These are phyloP conservation scores for Podospora conica DNA, from an alignment of 495 filamentous ascomycete species.

Conservation along the genomic window DNA sequence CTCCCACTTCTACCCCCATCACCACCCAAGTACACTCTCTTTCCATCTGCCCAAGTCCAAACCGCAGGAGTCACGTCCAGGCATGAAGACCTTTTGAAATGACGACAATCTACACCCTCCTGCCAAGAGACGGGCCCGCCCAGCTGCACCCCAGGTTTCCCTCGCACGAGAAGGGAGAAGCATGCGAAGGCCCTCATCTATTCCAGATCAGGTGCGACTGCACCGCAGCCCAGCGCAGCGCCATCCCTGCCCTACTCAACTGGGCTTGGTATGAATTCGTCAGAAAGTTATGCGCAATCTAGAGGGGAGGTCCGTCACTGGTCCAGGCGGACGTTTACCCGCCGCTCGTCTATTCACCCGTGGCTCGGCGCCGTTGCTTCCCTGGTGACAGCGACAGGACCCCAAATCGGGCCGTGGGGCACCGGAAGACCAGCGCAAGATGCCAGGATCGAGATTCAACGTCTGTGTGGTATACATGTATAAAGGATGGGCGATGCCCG, in stretches of 20 bases:
- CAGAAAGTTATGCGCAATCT: slow-evolving; percentile 6
- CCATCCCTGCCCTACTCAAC: slow-evolving; percentile 4
- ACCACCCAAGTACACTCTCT: not conserved
- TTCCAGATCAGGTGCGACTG: slow-evolving; percentile 13
- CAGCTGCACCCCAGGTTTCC: slow-evolving; percentile 13
- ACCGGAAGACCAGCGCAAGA: not conserved
- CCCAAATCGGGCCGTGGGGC: not conserved
- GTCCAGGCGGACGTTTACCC: slow-evolving; percentile 12
- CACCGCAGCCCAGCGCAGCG: not conserved
- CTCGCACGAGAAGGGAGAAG: not conserved
- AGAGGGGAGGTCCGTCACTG: slow-evolving; percentile 1
- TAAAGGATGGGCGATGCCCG: not conserved
- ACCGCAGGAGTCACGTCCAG: not conserved
- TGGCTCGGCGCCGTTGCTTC: not conserved
- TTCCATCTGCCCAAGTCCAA: not conserved
- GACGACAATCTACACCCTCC: not conserved
- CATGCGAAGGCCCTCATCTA: slow-evolving; percentile 2
- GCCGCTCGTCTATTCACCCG: slow-evolving; percentile 13
- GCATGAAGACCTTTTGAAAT: not conserved
- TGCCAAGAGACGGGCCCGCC: not conserved
- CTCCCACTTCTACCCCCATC: not conserved
- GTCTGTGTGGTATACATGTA: not conserved
- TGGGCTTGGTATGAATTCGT: not conserved
- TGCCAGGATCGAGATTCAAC: not conserved
- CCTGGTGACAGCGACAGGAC: not conserved